Base-by-base conservation (phyloP, 2,329 filamentous ascomycete genomes). In the Cladosporium halotolerans region DNA sequence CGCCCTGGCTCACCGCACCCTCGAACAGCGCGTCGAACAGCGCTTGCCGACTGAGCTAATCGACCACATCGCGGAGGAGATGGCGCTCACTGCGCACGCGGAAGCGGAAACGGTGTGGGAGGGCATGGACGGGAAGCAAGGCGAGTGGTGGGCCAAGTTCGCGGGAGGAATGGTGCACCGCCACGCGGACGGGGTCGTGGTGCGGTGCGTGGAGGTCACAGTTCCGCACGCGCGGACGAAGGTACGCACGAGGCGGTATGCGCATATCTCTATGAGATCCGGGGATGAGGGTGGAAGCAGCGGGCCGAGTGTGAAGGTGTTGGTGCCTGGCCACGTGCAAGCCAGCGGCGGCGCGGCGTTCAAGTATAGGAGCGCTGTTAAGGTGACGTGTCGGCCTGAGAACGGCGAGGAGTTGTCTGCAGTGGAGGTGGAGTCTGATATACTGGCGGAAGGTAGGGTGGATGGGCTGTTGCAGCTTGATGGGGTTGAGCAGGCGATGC, bases 11-110 rank as follows among this genome's bases (percentile, higher is more conserved):
- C 39, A 33, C 5, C 23, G n/a, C n/a, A n/a, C n/a, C n/a, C n/a
- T n/a, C n/a, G n/a, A n/a, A n/a, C n/a, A n/a, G n/a, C n/a, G n/a
- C n/a, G n/a, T n/a, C n/a, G n/a, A n/a, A n/a, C n/a, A n/a, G n/a
- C 32, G 45, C 6, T 14, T 53, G 5, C 51, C 51, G 32, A 13
- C 16, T 16, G 51, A 53, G 38, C 36, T 53, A 10, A 11, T 47
- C 4, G 39, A 43, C 13, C 31, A 42, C 10, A 31, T 53, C 9
- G 43, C 34, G 11, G 43, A 47, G 2, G 43, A 38, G 7, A 28
- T 53, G 6, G 16, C 38, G n/a, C 11, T n/a, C 1, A 9, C 47
- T 7, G 28, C n/a, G 13, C 11, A 34, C 4, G 16, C 8, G 18
- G 36, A 38, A 11, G 16, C 40, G 11, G 5, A 14, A 9, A 19